Base-by-base conservation (phyloP, 495 filamentous ascomycete species). In the Usnea hakonensis region DNA sequence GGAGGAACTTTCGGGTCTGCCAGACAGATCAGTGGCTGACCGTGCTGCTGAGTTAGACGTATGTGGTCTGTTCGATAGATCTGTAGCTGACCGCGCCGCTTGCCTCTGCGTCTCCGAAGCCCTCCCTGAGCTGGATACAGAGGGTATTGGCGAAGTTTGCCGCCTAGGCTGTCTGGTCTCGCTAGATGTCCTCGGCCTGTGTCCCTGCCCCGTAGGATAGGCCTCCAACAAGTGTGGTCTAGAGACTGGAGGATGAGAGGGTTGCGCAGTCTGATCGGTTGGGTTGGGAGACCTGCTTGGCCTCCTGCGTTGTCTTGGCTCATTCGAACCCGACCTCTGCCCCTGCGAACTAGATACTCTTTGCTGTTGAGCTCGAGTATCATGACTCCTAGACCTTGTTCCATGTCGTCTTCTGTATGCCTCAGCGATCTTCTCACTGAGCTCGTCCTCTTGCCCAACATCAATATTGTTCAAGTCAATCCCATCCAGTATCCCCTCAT, bases 371-470 rank as follows among this genome's bases (percentile, higher is more conserved):
- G 19, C 41, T n/a, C 28, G 54, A 32, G 16, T 33, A 38, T 57
- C 58, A 37, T 28, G 59, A 16, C 56, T 30, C 37, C 54, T 58
- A 14, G 65, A 63, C 50, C 66, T 58, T 21, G 72, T 68, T 63
- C 73, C 78, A 68, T 90, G 89, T 37, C 90, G 78, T 58, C 87
- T 79, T 56, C 88, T 78, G 69, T 92, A 95, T 17, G 90, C 90
- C 67, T 93, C 88, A 17, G 90, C 91, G 68, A 96, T 95, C 64
- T 86, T 83, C 69, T 91, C 87, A 69, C 87, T 95, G 9, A 96
- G 81, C 71, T 94, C 89, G 65, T 95, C 90, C 67, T 96, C 90
- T 63, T 86, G 87, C 53, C 74, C 75, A 5, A 87, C 78, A 64
- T 89, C 88, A 32, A 96, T 81, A 65, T 90, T 89, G 68, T 90